Conservation (phyloP, 2,329 filamentous ascomycete species). For the Fusarium sp. region DNA sequence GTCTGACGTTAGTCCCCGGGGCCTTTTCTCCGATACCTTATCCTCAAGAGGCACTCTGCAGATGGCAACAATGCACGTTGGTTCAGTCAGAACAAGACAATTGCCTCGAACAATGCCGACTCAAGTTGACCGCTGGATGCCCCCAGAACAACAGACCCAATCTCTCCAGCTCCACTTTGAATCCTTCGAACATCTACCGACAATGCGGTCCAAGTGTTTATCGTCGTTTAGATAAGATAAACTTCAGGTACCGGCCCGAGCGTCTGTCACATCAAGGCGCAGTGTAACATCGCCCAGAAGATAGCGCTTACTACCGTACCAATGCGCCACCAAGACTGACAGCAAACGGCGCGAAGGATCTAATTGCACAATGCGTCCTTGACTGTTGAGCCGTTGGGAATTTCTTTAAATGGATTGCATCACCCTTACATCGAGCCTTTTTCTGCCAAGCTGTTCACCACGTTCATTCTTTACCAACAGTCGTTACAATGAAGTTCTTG, state of each 20-base stretch:
- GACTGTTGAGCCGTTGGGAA: not conserved
- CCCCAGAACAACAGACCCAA: not conserved
- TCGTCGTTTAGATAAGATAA: not conserved
- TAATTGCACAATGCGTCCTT: not conserved
- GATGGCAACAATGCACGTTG: not conserved
- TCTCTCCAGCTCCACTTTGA: not conserved
- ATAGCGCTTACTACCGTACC: not conserved
- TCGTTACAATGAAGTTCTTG: not conserved
- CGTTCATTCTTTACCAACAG: not conserved
- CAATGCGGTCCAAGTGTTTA: not conserved
- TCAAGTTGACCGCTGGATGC: not conserved
- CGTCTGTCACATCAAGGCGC: not conserved
- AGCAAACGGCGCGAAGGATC: not conserved
- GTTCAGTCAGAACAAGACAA: not conserved
- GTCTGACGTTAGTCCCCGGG: not conserved
- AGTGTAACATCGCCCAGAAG: not conserved
- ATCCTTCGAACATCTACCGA: not conserved
- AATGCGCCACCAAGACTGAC: not conserved
- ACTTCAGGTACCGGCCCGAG: not conserved
- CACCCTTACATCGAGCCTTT: not conserved
- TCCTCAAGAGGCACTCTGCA: not conserved
- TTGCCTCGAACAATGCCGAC: not conserved
- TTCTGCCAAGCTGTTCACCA: accelerated
- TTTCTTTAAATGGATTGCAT: not conserved
- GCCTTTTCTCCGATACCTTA: not conserved